Base-by-base conservation (phyloP, 2,329 filamentous ascomycete species). In the Dactylellina leptospora region DNA sequence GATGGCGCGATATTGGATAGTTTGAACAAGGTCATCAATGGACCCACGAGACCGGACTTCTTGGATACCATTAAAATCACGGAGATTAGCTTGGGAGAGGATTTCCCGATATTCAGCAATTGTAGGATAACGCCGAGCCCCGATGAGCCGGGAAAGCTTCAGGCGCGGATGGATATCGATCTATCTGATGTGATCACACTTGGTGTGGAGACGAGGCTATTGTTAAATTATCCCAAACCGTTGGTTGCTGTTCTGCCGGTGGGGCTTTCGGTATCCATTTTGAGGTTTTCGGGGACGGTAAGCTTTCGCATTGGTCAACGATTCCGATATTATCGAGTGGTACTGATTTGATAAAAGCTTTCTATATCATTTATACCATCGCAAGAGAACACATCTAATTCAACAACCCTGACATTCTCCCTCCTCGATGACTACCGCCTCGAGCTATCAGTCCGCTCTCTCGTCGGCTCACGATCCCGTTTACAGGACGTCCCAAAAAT, bases 21-120 rank as follows among this genome's bases (percentile, higher is more conserved):
- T 4, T 82, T 99, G 38, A 96, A 89, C 0, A 90, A 91, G 59
- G 86, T 93, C 0, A 83, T 99, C 63, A 99, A 99, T 77, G 90
- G 93, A n/a, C 85, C 86, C 9, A 88, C 88, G 45, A 90, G 95
- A 61, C 95, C 95, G 0, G 90, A 93, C 75, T 99, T 96, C 79
- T 84, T 99, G 28, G 93, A 96, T 79, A 66, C 27, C 5, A 97
- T 99, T 74, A 89, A 88, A 23, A 91, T 99, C 59, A 96, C 93
- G 1, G 93, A 99, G 81, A 87, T 99, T 71, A 96, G 90, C 54
- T 83, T 99, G 3, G 95, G 95, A 27, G 95, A 99, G 77, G 95
- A 99, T 77, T 99, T 97, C 75, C 95, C 95, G 25, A 99, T 99
- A 58, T 96, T 99, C 80, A 97, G 93, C 82, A 99, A 99, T 80